Evolutionary conservation across 2,329 filamentous ascomycete species (phyloP), one percentile per base, ranked within the genome.

Genomic region (Botrytis cinerea): DNA sequence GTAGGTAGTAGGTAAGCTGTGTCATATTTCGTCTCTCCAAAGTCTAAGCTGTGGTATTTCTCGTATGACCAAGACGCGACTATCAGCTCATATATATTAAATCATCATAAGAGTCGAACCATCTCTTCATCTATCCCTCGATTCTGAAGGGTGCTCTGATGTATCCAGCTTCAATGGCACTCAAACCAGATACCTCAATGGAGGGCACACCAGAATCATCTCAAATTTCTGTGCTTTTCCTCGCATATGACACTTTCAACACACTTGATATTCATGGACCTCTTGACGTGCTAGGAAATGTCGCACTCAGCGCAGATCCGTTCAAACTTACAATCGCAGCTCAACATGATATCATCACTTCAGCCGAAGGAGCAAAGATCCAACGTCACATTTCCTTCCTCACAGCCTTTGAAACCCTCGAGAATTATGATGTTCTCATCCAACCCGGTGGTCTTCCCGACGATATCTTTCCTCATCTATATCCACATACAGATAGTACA

Each of bases 351-450:
- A 57, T 72, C 45, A 66, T n/a, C 10, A 66, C 46, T 7, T 66
- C 70, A 22, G 40, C 22, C 32, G 70, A 72, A 72, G 70, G 70
- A 25, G 70, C 60, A 25, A 72, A 66, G n/a, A 40, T 35, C 2
- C 60, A 72, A 66, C 59, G 70, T 5, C 60, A 66, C 83, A 90
- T 95, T 82, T 87, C 89, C 81, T 94, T 89, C 86, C 91, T 92
- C 80, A 92, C 95, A 80, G 93, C 93, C 75, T 87, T 93, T 83
- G 88, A 93, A 74, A 86, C 86, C 20, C 80, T 82, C 62, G 60
- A 74, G 25, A 79, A 82, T 66, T 95, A 92, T 81, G 93, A 96
- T 82, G 87, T 96, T 75, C 87, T 97, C 78, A 87, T 96, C 81
- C 85, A 96, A 76, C 87, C 94, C 38, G 93, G 93, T 79, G 93